Conservation (phyloP, 2,329 filamentous ascomycete genomes). For the Graphilbum ipis-grandicollis region DNA sequence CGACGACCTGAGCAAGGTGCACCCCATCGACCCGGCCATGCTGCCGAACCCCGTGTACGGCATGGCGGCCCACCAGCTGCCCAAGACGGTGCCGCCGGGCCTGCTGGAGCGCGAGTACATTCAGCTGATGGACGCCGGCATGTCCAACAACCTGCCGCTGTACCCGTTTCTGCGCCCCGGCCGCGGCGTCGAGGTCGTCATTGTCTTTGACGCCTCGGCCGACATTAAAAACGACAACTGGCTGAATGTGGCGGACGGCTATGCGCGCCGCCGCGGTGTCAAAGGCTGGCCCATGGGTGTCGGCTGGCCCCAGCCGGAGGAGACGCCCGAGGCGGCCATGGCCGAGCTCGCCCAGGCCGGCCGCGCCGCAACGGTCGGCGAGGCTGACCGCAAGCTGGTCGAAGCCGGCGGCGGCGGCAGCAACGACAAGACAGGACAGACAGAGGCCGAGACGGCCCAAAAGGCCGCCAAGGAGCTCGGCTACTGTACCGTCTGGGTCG, state of each 20-base stretch:
- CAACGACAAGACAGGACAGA: conserved; percentile 1
- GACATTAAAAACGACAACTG: conserved; percentile 92
- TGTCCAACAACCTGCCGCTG: conserved; percentile 95
- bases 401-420: too few species aligned
- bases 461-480: conserved; percentile 47
- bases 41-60: conserved; percentile 82
- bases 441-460: conserved; percentile 14
- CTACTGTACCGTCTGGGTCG: conserved; percentile 93
- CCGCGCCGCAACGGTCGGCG: conserved; percentile 38
- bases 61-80: conserved; percentile 55
- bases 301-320: conserved; percentile 65
- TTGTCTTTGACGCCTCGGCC: conserved; percentile 88
- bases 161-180: conserved; percentile 85
- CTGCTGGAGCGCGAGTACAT: conserved; percentile 56
- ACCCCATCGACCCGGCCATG: conserved; percentile 80
- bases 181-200: conserved; percentile 71
- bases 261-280: conserved; percentile 74
- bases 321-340: conserved; percentile 40
- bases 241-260: conserved; percentile 87
- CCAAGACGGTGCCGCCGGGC: conserved; percentile 59
- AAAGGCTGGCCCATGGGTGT: conserved; percentile 89
- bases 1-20: conserved; percentile 74
- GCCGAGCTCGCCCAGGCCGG: conserved; percentile 47
- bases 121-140: conserved; percentile 88
- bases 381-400: conserved; percentile 46